Percentiles rank a stretch among this genome's conserved stretches.
Evolutionary conservation across 2,329 filamentous ascomycete species (phyloP).

Genomic region (Setomelanomma holmii): DNA sequence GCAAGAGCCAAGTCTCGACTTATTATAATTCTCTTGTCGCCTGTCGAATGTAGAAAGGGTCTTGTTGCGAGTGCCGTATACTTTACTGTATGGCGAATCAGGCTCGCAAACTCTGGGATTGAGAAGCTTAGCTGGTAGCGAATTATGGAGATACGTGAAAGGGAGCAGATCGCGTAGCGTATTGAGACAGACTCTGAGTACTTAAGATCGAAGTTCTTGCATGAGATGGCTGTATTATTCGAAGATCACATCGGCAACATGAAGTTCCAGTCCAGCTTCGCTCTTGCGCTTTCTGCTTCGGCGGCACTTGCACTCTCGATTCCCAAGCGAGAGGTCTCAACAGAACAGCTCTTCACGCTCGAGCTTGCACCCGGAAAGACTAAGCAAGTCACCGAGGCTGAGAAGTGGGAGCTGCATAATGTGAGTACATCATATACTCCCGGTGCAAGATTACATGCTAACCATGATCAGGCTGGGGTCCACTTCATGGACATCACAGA

Average conservation of each 20-base stretch:
- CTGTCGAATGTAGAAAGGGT: constrained; percentile 12
- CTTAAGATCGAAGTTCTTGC: too few relatives aligned
- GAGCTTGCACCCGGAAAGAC: constrained; percentile 24
- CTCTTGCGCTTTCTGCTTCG: constrained; percentile 11
- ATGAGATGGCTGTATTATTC: too few relatives aligned
- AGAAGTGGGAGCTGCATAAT: constrained; percentile 22
- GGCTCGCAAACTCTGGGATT: neutral
- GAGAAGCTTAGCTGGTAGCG: neutral
- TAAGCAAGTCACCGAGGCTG: constrained; percentile 18
- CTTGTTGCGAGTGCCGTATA: neutral
- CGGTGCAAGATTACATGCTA: neutral
- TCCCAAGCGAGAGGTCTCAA: neutral
- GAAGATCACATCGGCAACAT: constrained; percentile 1
- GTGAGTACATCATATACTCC: too few relatives aligned
- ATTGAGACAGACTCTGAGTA: neutral
- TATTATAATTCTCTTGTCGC: constrained; percentile 18
- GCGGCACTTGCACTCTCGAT: constrained; percentile 9
- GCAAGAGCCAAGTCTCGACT: constrained; percentile 17
- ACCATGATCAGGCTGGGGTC: constrained; percentile 39
- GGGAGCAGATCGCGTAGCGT: neutral
- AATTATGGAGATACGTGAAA: neutral
- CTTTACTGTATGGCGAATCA: constrained; percentile 2
- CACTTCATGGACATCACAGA: constrained; percentile 37
- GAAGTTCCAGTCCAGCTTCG: constrained; percentile 12
- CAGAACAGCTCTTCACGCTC: constrained; percentile 17